A percentile compares a stretch with the other conserved stretches of the same genome.
phyloP scores from a whole-genome alignment of 192 early-diverging fungal species.

The Phycomyces blakesleeanus region DNA sequence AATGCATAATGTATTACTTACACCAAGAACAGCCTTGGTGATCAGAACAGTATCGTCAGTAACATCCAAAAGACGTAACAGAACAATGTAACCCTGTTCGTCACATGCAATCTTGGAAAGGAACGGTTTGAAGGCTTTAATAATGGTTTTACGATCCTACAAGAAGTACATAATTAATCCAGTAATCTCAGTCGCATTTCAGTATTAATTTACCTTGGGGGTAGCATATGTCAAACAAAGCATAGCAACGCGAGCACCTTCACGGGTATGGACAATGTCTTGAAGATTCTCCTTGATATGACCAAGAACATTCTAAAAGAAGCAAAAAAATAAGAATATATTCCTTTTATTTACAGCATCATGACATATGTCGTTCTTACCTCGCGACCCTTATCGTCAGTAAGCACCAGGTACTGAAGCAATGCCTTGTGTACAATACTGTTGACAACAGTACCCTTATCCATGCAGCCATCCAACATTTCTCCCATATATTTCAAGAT shows the following conservation, averaged over 20 bases:
- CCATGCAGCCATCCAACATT: constrained; percentile 67
- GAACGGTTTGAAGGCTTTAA: constrained; percentile 81
- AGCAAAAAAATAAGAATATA: background rate
- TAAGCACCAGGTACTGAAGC: constrained; percentile 75
- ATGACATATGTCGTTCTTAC: constrained; percentile 11
- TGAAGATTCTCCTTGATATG: constrained; percentile 77
- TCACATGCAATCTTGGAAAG: constrained; percentile 78
- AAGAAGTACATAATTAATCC: too few species aligned
- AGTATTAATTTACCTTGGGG: constrained; percentile 66
- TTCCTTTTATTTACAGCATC: background rate
- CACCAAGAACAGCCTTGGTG: constrained; percentile 68
- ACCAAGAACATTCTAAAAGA: constrained; percentile 60
- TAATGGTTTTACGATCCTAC: constrained; percentile 81
- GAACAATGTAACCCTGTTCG: constrained; percentile 85
- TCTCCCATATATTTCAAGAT: constrained; percentile 70
- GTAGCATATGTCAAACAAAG: constrained; percentile 72
- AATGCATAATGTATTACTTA: constrained; percentile 24
- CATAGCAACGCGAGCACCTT: constrained; percentile 85
- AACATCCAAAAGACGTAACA: constrained; percentile 79
- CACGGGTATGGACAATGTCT: constrained; percentile 88
- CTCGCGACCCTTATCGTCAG: constrained; percentile 57
- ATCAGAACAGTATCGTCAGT: constrained; percentile 92
- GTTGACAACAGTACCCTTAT: constrained; percentile 75
- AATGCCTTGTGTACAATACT: constrained; percentile 85
- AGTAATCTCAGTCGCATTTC: too few species aligned